Conservation (phyloP, 306 rosid genomes). For the Acacia melanoxylon region DNA sequence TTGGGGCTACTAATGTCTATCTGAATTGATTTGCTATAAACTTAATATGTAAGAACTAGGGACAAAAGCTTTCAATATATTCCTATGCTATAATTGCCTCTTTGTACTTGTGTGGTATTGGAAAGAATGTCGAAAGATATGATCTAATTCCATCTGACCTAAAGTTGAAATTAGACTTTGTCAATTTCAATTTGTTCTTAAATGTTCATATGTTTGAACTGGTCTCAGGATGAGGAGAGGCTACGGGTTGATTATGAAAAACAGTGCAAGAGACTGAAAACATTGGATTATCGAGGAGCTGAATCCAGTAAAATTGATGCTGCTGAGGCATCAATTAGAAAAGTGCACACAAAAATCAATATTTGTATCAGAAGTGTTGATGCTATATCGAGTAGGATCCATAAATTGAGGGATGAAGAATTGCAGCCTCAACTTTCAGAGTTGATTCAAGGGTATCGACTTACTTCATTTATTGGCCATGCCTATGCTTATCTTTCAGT, state of each 20-base stretch:
- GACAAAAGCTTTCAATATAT: not conserved
- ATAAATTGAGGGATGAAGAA: conserved; percentile 86
- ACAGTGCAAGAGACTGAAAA: conserved; percentile 75
- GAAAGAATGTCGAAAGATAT: not conserved
- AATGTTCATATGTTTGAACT: conserved; percentile 26
- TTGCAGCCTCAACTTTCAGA: conserved; percentile 87
- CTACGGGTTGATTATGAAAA: conserved; percentile 76
- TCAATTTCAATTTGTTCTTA: conserved; percentile 25
- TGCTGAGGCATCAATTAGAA: conserved; percentile 67
- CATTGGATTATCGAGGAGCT: conserved; percentile 83
- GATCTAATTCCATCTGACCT: not conserved
- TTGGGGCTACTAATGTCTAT: conserved; percentile 3
- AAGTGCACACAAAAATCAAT: conserved; percentile 76
- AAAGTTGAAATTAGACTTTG: not conserved
- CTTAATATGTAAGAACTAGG: not conserved
- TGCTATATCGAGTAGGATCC: conserved; percentile 73
- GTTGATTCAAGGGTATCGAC: conserved; percentile 82
- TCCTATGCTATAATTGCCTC: not conserved
- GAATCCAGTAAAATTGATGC: conserved; percentile 88
- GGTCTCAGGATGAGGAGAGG: conserved; percentile 87
- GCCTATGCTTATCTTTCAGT: conserved; percentile 25
- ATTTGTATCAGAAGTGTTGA: conserved; percentile 80
- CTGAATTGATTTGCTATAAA: conserved; percentile 9
- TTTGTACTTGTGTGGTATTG: not conserved
- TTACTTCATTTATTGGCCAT: conserved; percentile 32